Evolutionary conservation across 495 filamentous ascomycete genomes (phyloP), one percentile per base, ranked within the genome.

Genomic region (Oleoguttula mirabilis): DNA sequence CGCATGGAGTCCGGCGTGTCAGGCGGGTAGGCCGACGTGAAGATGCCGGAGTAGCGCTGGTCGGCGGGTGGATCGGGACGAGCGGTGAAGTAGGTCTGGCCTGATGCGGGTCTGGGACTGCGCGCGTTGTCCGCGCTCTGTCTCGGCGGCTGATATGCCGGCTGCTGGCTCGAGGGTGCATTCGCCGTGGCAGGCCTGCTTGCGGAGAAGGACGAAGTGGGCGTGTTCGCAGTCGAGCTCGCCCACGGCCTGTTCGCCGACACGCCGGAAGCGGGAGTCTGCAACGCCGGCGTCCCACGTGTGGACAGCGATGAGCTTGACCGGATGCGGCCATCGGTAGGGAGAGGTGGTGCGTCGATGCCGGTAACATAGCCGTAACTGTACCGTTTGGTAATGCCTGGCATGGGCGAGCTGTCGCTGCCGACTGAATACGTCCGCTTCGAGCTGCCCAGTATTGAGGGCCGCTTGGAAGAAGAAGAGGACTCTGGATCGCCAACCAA

Each of bases 391-490:
- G 14, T 30, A 12, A 39, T 11, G 7, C 37, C 30, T n/a, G 51
- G 50, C 6, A 41, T 28, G 11, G 52, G 54, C 11, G 50, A 54
- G n/a, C 30, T 30, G 3, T 63, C 61, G 33, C 58, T 56, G 22
- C 52, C 47, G 11, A 60, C 36, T 1, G 61, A 65, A 30, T 55
- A 33, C 16, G 58, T 61, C 15, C 61, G 57, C 35, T 56, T 59
- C 10, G 27, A 25, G 21, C 41, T 39, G 7, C 39, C 41, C 11
- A 56, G 27, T 2, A 51, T 60, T 10, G 49, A 55, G 0, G 60
- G 49, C 21, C 56, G 51, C 49, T 61, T 56, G 45, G 53, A 19
- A 30, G 27, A 30, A 8, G 27, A 30, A 30, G 27, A 30, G 33
- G 57, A 54, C n/a, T 45, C 32, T 37, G 38, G 10, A 0, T 61